Percentiles rank a stretch among this genome's conserved stretches.
Conservation (phyloP, 2,329 filamentous ascomycete species). For the Aspergillus fructus region DNA sequence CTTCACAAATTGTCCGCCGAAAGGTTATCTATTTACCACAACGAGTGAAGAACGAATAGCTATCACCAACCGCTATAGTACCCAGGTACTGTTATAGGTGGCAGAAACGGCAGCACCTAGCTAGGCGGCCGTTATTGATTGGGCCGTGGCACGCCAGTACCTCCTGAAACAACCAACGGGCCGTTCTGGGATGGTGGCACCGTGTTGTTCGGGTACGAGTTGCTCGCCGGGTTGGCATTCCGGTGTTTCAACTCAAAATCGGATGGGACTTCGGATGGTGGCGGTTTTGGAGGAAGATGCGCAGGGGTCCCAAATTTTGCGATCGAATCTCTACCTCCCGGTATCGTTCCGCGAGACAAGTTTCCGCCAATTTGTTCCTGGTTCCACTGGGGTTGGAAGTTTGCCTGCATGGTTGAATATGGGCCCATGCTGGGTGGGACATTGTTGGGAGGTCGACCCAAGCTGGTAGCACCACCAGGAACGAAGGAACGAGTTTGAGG, state of each 20-base stretch:
- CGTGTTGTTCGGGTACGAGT: constrained; percentile 24
- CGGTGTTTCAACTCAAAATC: constrained; percentile 42
- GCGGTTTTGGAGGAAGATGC: constrained; percentile 51
- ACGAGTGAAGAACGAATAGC: not conserved
- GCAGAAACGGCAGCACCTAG: not conserved
- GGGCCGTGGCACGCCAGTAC: constrained; percentile 26
- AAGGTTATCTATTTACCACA: not conserved
- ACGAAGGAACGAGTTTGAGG: constrained; percentile 92
- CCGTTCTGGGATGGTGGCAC: constrained; percentile 29
- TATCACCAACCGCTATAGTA: not conserved
- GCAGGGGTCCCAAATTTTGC: constrained; percentile 53
- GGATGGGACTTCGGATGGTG: constrained; percentile 47
- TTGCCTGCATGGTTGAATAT: constrained; percentile 25
- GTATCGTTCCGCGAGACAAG: constrained; percentile 20
- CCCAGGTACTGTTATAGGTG: not conserved
- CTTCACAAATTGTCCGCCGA: not conserved
- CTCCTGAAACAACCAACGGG: constrained; percentile 43
- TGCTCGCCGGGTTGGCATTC: constrained; percentile 19
- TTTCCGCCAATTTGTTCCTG: constrained; percentile 22
- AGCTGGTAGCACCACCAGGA: constrained; percentile 54
- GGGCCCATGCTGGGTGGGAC: constrained; percentile 28
- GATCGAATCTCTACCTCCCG: constrained; percentile 39
- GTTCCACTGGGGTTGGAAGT: constrained; percentile 29
- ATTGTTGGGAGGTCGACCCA: constrained; percentile 32
- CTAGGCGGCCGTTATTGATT: constrained; percentile 17